Percentiles rank a stretch among this genome's conserved stretches.
Conservation (phyloP, 257 asterid genomes). For the Forsythia viridissima region DNA sequence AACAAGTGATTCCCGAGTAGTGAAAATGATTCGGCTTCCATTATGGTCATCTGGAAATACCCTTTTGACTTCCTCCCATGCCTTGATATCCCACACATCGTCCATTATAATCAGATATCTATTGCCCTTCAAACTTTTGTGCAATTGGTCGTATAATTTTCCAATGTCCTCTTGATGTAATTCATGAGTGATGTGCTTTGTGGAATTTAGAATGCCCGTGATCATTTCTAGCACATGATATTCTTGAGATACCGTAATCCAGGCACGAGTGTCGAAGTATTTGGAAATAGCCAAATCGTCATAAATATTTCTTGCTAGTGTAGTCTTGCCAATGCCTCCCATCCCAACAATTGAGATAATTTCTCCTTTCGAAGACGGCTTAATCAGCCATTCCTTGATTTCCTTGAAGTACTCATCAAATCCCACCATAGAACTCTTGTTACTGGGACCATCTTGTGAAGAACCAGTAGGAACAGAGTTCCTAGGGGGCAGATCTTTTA, state of each 20-base stretch:
- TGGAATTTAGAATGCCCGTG: background rate
- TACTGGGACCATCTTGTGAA: background rate
- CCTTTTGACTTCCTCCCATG: background rate
- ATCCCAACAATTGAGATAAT: background rate
- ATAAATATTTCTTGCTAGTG: background rate
- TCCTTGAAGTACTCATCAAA: background rate
- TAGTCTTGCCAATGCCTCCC: background rate
- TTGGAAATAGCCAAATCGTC: background rate
- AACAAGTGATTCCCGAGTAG: slow-evolving; percentile 18
- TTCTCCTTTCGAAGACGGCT: background rate
- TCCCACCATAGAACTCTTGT: background rate
- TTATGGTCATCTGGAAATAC: background rate
- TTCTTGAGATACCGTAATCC: background rate
- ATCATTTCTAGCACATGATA: background rate
- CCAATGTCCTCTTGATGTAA: background rate
- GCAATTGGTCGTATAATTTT: background rate
- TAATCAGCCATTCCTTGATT: background rate
- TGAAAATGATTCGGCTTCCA: background rate
- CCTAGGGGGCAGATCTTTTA: background rate
- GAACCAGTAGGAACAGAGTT: background rate
- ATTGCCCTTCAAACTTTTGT: background rate
- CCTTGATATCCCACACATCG: background rate
- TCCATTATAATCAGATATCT: background rate
- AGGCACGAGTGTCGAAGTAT: background rate
- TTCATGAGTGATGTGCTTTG: too few species aligned